Conservation (phyloP, 169 alveolate genomes). For the Cryptosporidium muris region DNA sequence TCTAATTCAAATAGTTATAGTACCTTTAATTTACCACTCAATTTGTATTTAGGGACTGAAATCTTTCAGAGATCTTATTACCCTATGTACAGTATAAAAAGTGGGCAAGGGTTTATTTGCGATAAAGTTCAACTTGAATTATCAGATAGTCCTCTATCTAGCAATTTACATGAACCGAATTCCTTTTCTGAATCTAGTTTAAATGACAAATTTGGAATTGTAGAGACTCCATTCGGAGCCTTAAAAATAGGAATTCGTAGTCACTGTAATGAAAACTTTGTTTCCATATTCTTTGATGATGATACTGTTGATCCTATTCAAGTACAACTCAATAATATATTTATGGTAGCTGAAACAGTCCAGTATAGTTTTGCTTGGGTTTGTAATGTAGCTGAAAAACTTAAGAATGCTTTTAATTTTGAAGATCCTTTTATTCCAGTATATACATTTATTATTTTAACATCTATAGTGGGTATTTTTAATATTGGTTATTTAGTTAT, state of each 20-base stretch:
- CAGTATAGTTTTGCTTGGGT: conserved; percentile 45
- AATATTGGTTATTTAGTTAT: background rate
- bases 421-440: conserved; percentile 57
- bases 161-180: too few relatives aligned
- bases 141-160: too few relatives aligned
- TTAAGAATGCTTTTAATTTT: conserved; percentile 53
- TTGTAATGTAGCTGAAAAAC: conserved; percentile 18
- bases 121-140: too few relatives aligned
- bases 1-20: too few relatives aligned
- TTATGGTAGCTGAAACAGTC: conserved; percentile 33
- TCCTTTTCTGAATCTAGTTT: too few relatives aligned
- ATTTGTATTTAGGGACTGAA: too few relatives aligned
- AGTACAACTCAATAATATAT: conserved; percentile 26
- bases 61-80: too few relatives aligned
- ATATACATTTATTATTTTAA: conserved; percentile 1
- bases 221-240: conserved; percentile 69
- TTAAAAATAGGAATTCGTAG: conserved; percentile 37
- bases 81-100: too few relatives aligned
- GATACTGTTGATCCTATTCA: conserved; percentile 64
- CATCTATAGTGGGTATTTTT: background rate
- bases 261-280: conserved; percentile 50
- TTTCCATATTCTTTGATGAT: conserved; percentile 61
- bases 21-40: too few relatives aligned
- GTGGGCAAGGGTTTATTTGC: too few relatives aligned
- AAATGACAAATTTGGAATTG: conserved; percentile 26